phyloP scores from a whole-genome alignment of 805 yeast genomes.

The Sungouiozyma ichnusensis region DNA sequence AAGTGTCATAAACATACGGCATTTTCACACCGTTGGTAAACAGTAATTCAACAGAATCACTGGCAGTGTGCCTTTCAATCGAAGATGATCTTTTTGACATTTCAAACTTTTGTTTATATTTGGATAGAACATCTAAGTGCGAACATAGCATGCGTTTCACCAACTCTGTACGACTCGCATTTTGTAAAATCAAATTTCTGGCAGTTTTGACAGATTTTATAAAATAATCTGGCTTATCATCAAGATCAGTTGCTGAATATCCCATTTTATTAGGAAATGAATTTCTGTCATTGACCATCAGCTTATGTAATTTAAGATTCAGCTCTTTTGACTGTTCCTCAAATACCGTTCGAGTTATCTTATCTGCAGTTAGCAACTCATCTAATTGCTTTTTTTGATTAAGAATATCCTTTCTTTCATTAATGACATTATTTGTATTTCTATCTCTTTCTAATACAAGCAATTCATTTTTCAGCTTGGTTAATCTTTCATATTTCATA shows the following conservation, averaged over 20 bases:
- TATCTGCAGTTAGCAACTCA: conserved; percentile 8
- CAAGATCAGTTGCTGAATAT: background rate
- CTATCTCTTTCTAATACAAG: conserved; percentile 13
- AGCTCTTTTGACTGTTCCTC: conserved; percentile 10
- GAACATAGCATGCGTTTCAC: conserved; percentile 10
- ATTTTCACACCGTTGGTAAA: conserved; percentile 23
- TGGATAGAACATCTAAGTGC: conserved; percentile 11
- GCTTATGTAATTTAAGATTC: conserved; percentile 3
- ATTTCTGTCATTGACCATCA: background rate
- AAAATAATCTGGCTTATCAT: conserved; percentile 8
- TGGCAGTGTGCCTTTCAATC: conserved; percentile 6
- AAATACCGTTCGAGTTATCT: conserved; percentile 8
- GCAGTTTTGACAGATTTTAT: conserved; percentile 16
- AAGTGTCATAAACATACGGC: conserved; percentile 20
- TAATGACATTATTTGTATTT: conserved; percentile 6
- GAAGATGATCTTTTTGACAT: conserved; percentile 7
- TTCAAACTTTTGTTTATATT: conserved; percentile 13
- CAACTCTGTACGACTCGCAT: conserved; percentile 12
- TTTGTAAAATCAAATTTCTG: conserved; percentile 9
- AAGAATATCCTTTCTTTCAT: conserved; percentile 12
- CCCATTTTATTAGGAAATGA: background rate
- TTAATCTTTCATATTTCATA: conserved; percentile 11
- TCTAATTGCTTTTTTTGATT: conserved; percentile 12
- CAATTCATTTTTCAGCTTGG: conserved; percentile 12
- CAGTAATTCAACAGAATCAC: conserved; percentile 19